Base-by-base conservation (phyloP, 176 grass and related monocot species). In the Aegilops longissima region DNA sequence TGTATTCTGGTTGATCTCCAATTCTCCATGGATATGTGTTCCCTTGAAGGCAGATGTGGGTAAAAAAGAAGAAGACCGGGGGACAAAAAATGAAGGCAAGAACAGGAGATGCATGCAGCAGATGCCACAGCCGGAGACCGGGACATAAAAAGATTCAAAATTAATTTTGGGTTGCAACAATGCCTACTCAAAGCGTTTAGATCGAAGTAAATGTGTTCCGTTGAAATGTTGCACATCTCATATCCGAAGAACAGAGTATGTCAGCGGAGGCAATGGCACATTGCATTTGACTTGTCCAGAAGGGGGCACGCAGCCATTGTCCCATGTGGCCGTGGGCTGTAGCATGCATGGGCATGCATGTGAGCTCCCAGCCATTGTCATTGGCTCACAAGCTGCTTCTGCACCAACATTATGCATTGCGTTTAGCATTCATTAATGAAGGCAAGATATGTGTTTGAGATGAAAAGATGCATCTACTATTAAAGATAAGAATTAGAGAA, bases 271-370 rank as follows among this genome's bases (percentile, higher is more conserved):
- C 4, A 16, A 51, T 51, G 47, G 13, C 47, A 51, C 47, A 51
- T 13, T 51, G 35, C 66, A 56, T 87, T 87, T 90, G 74, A 83
- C 89, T 79, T 83, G 66, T 36, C 66, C 80, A 79, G 47, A 90
- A 73, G 66, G 42, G 10, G 89, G 84, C 80, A 83, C 73, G 31
- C 84, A 90, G 31, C 17, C 21, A 12, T 78, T 73, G 66, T 72
- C 73, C 79, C 45, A 36, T 80, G 76, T 59, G 44, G 77, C 66
- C 82, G 47, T 67, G 18, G 31, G 20, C 65, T 38, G 27, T 68
- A 31, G 27, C 70, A 73, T n/a, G 47, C 16, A 54, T 73, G 12
- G 40, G 40, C 20, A 56, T 56, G 52, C 52, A 56, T 7, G 5
- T 56, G 52, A 14, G 56, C 39, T 14, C 5, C 20, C 75, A 66